These are phyloP conservation scores for Colletotrichum sp. DNA, from an alignment of 2,329 filamentous ascomycete genomes.

Conservation along the genomic window DNA sequence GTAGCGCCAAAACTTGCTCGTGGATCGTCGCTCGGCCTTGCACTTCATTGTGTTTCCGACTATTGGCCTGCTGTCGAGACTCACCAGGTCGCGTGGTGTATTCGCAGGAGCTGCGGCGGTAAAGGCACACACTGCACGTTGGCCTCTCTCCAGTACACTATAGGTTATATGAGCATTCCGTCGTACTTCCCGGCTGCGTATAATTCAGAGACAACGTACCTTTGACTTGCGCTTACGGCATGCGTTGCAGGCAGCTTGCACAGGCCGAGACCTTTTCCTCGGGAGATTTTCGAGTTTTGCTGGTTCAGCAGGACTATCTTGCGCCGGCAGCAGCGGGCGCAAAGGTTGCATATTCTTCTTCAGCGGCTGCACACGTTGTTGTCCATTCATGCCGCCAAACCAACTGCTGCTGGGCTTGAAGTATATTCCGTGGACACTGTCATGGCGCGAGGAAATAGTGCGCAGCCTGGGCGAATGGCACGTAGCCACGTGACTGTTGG, in stretches of 20 bases:
- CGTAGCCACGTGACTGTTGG: neutral
- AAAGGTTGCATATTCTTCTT: neutral
- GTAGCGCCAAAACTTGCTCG: neutral
- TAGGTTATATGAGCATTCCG: neutral
- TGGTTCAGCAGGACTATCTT: fast-evolving
- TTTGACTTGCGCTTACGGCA: neutral
- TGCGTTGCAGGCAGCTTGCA: neutral
- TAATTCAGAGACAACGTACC: neutral
- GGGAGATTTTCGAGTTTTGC: neutral
- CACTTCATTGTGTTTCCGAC: neutral
- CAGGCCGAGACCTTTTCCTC: neutral
- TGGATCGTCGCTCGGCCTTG: neutral
- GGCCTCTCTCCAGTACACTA: neutral
- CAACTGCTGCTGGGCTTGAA: neutral
- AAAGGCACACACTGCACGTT: neutral
- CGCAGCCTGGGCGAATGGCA: neutral
- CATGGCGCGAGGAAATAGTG: neutral
- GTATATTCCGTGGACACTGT: neutral
- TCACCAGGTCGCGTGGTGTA: constrained; percentile 26
- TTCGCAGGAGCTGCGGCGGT: constrained; percentile 15
- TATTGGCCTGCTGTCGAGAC: constrained; percentile 24
- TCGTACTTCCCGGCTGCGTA: fast-evolving
- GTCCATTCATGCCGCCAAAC: fast-evolving
- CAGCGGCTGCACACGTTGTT: fast-evolving
- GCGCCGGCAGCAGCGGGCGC: neutral